phyloP scores from a whole-genome alignment of 495 filamentous ascomycete species.

The Podospora didyma region DNA sequence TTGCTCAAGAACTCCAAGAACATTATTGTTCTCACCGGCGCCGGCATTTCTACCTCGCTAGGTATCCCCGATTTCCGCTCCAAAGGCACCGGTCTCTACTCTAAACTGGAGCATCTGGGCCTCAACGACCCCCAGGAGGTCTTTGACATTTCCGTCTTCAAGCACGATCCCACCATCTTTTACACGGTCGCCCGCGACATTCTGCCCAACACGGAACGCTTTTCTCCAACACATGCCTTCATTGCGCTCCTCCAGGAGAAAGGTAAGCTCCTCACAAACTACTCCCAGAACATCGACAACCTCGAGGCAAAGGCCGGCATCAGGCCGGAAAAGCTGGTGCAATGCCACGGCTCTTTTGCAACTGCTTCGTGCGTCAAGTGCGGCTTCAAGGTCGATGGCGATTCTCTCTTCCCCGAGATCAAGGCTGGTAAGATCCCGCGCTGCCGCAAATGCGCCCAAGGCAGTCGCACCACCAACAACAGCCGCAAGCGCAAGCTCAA shows the following conservation, averaged over 20 bases:
- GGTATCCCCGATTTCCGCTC: conserved; percentile 88
- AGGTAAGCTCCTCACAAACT: conserved; percentile 89
- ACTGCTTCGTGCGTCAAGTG: conserved; percentile 89
- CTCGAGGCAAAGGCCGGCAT: conserved; percentile 89
- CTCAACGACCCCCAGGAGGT: conserved; percentile 89
- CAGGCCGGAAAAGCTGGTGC: conserved; percentile 75
- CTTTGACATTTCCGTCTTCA: conserved; percentile 85
- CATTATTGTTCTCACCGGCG: conserved; percentile 91
- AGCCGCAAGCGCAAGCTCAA: conserved; percentile 72
- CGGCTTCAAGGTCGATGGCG: conserved; percentile 66
- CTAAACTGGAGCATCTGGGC: conserved; percentile 66
- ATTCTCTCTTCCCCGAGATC: conserved; percentile 74
- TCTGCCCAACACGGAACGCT: conserved; percentile 65
- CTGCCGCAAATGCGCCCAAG: conserved; percentile 57
- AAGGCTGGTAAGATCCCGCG: conserved; percentile 64
- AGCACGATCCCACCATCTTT: conserved; percentile 83
- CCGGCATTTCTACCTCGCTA: conserved; percentile 87
- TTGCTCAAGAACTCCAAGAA: conserved; percentile 72
- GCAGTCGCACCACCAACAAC: conserved; percentile 41
- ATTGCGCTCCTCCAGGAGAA: conserved; percentile 91
- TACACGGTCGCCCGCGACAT: conserved; percentile 91
- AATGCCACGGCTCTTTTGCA: conserved; percentile 95
- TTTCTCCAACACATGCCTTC: conserved; percentile 90
- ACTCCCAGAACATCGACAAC: conserved; percentile 98
- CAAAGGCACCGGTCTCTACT: conserved; percentile 81